These are phyloP conservation scores for Pythium graminicola DNA, from an alignment of 352 stramenopile genomes.

Conservation along the genomic window DNA sequence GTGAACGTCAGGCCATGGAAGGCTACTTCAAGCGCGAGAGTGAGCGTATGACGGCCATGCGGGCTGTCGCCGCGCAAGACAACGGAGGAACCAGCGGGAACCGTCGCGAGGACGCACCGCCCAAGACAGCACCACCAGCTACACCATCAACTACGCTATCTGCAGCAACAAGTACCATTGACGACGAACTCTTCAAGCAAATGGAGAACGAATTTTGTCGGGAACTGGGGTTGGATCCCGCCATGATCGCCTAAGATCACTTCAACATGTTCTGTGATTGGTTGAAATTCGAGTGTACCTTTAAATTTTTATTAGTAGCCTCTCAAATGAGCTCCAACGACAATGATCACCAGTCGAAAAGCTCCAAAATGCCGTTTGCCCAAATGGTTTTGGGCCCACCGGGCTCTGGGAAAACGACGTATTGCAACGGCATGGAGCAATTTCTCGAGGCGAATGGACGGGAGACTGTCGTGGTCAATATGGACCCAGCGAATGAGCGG, in stretches of 20 bases:
- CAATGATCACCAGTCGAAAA: slow-evolving; percentile 10
- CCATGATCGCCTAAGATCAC: slow-evolving; percentile 1
- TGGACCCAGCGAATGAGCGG: slow-evolving; percentile 97
- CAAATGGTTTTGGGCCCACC: slow-evolving; percentile 71
- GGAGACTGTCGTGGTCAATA: slow-evolving; percentile 91
- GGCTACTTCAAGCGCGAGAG: slow-evolving; percentile 89
- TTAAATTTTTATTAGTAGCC: slow-evolving; percentile 3
- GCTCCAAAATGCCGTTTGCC: slow-evolving; percentile 54
- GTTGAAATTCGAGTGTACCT: not conserved
- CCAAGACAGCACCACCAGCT: slow-evolving; percentile 17
- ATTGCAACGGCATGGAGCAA: slow-evolving; percentile 97
- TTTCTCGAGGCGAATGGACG: slow-evolving; percentile 68
- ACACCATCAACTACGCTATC: not conserved
- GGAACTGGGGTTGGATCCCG: slow-evolving; percentile 52
- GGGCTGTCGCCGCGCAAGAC: too few relatives aligned
- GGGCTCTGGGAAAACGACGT: slow-evolving; percentile 96
- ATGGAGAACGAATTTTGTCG: slow-evolving; percentile 74
- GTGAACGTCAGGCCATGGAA: slow-evolving; percentile 78
- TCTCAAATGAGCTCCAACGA: not conserved
- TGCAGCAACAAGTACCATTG: slow-evolving; percentile 6
- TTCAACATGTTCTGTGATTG: slow-evolving; percentile 4
- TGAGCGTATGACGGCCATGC: slow-evolving; percentile 53
- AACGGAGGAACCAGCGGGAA: not conserved
- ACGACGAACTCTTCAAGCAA: slow-evolving; percentile 72
- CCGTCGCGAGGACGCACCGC: slow-evolving; percentile 18